Base-by-base conservation (phyloP, 495 filamentous ascomycete species). In the Mycothermus thermophilus region DNA sequence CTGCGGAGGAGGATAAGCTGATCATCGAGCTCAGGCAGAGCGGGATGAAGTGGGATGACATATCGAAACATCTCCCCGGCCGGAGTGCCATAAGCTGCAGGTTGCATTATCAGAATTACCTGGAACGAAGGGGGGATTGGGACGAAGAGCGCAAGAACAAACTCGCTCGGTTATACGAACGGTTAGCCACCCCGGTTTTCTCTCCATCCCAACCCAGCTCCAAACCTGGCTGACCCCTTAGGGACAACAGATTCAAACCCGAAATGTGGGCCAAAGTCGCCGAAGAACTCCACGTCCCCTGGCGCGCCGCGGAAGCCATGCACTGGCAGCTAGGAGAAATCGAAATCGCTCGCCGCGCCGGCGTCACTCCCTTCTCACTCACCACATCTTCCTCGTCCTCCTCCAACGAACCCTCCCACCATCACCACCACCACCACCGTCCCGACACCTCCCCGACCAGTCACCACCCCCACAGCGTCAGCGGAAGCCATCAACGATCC, bases 11-110 rank as follows among this genome's bases (percentile, higher is more conserved):
- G 58, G 84, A 95, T 52, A 76, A 77, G 26, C 49, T 86, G 32
- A 93, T 93, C 53, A 93, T 93, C 38, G 77, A 85, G 48, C 69
- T 97, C 37, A 75, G 90, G 17, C 82, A 82, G 21, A 75, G 70
- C 43, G 83, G 83, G 8, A 90, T 92, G 80, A 96, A 95, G 48
- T 97, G 90, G 90, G 90, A 95, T 43, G 92, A 97, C 58, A 94
- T 97, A 51, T 86, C 81, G 37, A 83, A 83, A 61, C 72, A 75
- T 12, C 65, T 96, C 15, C 85, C 87, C 1, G 90, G 88, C 37
- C 76, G 90, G 40, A 93, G 83, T 58, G 75, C 83, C 27, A 93
- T 94, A 46, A 86, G 82, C 38, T 97, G 90, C 57, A 76, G 90
- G 15, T 67, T 97, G 27, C 86, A 93, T 45, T 97, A 94, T 58